Percentiles rank a stretch among this genome's conserved stretches.
Conservation (phyloP, 305 asterid genomes). For the Fraxinus albicans region DNA sequence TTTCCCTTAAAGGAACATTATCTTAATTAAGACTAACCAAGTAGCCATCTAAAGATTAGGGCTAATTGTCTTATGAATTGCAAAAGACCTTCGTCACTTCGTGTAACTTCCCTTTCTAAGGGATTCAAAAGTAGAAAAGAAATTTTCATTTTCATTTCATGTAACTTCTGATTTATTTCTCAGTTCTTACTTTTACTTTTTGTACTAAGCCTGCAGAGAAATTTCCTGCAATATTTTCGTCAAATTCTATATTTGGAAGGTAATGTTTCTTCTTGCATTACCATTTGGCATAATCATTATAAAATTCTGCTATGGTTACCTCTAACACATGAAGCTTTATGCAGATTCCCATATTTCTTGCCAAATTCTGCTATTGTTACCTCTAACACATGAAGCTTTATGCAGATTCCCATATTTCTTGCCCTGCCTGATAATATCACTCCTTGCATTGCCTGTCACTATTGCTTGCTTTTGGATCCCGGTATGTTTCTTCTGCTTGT, state of each 20-base stretch:
- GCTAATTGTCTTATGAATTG: background rate
- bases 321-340: slow-evolving; percentile 22
- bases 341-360: slow-evolving; percentile 91
- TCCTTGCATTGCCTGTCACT: slow-evolving; percentile 51
- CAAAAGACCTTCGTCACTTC: background rate
- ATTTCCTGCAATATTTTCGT: slow-evolving; percentile 66
- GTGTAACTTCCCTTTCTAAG: background rate
- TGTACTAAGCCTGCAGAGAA: slow-evolving; percentile 85
- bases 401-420: slow-evolving; percentile 91
- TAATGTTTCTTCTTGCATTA: slow-evolving; percentile 19
- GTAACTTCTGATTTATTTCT: slow-evolving; percentile 13
- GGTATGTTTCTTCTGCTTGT: slow-evolving; percentile 40
- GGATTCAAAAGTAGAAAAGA: background rate
- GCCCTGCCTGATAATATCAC: slow-evolving; percentile 73
- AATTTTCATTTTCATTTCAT: background rate
- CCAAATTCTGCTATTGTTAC: slow-evolving; percentile 26
- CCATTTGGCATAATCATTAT: background rate
- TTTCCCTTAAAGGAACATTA: background rate
- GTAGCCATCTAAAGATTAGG: background rate
- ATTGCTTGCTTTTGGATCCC: slow-evolving; percentile 72
- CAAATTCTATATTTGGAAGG: slow-evolving; percentile 78
- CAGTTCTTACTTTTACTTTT: slow-evolving; percentile 8
- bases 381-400: slow-evolving; percentile 19
- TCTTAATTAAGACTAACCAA: background rate
- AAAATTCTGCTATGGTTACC: too few relatives aligned